A percentile compares a stretch with the other conserved stretches of the same genome.
Conservation (phyloP, 371 early-diverging fungal species). For the Mortierella sp. region DNA sequence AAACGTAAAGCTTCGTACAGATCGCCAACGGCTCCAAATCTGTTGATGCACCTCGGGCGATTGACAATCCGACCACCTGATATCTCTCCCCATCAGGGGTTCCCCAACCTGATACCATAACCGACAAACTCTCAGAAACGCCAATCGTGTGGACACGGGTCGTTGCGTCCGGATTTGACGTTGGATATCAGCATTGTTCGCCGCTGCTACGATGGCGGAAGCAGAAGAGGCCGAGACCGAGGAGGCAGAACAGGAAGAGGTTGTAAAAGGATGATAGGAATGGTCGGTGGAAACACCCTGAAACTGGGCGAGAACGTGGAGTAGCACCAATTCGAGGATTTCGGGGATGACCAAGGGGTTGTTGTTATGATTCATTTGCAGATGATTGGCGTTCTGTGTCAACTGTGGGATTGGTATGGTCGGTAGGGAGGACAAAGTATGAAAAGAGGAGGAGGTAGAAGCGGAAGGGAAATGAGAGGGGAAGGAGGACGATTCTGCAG, state of each 20-base stretch:
- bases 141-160: conserved; percentile 17
- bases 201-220: no score
- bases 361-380: not conserved
- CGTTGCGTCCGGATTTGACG: conserved; percentile 14
- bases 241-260: conserved; percentile 3
- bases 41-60: conserved; percentile 8
- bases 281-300: conserved; percentile 3
- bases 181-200: conserved; percentile 14
- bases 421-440: no score
- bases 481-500: no score
- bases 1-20: conserved; percentile 14
- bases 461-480: no score
- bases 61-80: conserved; percentile 21
- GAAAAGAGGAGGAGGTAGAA: no score
- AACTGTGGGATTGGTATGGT: no score
- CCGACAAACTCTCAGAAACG: conserved; percentile 25
- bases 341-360: conserved; percentile 26
- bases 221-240: not conserved
- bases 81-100: conserved; percentile 20
- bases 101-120: conserved; percentile 33
- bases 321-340: conserved; percentile 26
- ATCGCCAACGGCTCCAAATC: conserved; percentile 29
- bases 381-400: not conserved
- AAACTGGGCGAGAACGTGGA: conserved; percentile 21
- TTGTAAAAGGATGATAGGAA: conserved; percentile 7